phyloP scores from a whole-genome alignment of 2,329 filamentous ascomycete species.

The Knufia fluminis region DNA sequence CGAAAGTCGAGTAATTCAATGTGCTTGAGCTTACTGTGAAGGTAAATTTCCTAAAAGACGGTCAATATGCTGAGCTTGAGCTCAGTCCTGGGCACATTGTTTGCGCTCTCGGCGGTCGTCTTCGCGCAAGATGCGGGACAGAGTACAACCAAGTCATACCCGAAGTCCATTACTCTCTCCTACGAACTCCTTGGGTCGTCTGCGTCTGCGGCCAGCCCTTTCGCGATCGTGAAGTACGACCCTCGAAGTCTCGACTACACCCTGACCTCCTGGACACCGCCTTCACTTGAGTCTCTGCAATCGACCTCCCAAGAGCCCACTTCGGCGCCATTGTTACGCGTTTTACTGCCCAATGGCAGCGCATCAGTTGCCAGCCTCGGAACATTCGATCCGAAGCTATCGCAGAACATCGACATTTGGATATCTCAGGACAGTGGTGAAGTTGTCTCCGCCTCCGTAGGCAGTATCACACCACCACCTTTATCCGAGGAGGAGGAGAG shows the following conservation, averaged over 20 bases:
- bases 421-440: constrained; percentile 31
- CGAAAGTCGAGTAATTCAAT: not conserved
- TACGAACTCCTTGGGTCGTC: constrained; percentile 20
- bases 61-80: not conserved
- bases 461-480: constrained; percentile 17
- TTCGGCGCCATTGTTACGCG: constrained; percentile 45
- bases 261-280: constrained; percentile 33
- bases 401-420: constrained; percentile 33
- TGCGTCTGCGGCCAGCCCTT: constrained; percentile 16
- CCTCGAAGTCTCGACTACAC: constrained; percentile 29
- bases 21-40: not conserved
- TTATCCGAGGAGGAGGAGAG: constrained; percentile 17
- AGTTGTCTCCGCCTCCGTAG: constrained; percentile 30
- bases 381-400: constrained; percentile 24
- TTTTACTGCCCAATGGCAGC: constrained; percentile 25
- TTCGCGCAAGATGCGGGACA: not conserved
- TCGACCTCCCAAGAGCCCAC: constrained; percentile 31
- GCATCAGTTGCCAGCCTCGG: constrained; percentile 33
- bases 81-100: not conserved
- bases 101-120: not conserved
- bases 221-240: constrained; percentile 36
- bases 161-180: constrained; percentile 20
- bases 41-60: not conserved
- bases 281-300: constrained; percentile 16
- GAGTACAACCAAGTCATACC: constrained; percentile 9